Evolutionary conservation across 192 early-diverging fungal species (phyloP).

Genomic region (Backusella westeae): DNA sequence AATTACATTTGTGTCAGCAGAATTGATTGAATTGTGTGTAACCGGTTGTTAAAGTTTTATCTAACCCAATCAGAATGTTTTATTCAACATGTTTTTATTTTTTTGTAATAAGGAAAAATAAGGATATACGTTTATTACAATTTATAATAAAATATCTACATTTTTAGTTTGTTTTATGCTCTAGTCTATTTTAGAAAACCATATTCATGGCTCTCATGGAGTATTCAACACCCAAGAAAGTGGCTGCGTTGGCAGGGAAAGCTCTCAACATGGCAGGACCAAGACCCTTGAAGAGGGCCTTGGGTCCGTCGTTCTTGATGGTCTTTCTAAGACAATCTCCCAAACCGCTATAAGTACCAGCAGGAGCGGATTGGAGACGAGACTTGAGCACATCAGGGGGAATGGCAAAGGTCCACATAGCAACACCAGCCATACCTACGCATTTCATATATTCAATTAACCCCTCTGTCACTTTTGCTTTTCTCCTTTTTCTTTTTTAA

Average conservation of each 20-base stretch:
- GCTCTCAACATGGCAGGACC: constrained; percentile 83
- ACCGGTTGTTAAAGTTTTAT: background rate
- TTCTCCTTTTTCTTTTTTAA: background rate
- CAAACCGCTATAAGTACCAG: constrained; percentile 80
- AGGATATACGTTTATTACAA: constrained; percentile 3
- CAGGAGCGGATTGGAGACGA: constrained; percentile 79
- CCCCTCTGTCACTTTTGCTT: background rate
- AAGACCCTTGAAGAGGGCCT: constrained; percentile 82
- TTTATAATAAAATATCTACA: constrained; percentile 3
- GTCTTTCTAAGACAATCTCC: constrained; percentile 58
- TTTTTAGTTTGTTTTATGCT: background rate
- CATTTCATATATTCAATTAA: background rate
- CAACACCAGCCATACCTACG: constrained; percentile 86
- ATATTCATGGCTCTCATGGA: constrained; percentile 46
- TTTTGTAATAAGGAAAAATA: constrained; percentile 1
- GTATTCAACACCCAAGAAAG: constrained; percentile 65
- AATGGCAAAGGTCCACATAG: constrained; percentile 95
- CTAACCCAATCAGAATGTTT: background rate
- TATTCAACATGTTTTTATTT: background rate
- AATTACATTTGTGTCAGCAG: constrained; percentile 3
- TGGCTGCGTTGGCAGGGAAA: constrained; percentile 80
- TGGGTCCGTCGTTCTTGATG: constrained; percentile 67
- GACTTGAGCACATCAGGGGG: constrained; percentile 91
- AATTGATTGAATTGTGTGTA: background rate
- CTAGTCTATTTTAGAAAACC: constrained; percentile 29